Percentiles rank a stretch among this genome's conserved stretches.
These are phyloP conservation scores for Theileria orientalis DNA, from an alignment of 169 alveolate genomes.

Conservation along the genomic window DNA sequence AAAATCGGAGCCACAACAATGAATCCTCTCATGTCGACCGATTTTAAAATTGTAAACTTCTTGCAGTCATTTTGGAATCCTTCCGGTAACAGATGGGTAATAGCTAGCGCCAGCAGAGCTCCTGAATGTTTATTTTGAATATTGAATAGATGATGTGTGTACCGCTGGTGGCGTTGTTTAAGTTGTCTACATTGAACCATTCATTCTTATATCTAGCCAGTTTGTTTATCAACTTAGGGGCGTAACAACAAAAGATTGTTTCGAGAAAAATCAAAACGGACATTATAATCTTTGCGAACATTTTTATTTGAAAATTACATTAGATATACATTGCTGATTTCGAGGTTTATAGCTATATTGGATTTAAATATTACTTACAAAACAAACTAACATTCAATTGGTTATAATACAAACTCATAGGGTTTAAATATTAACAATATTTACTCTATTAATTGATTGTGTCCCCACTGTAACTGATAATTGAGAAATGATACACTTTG, in stretches of 20 bases:
- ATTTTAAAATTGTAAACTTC: not conserved
- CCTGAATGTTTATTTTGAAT: conserved; percentile 23
- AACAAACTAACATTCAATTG: too few species aligned
- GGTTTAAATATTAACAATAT: too few species aligned
- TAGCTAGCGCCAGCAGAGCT: conserved; percentile 57
- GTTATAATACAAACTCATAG: too few species aligned
- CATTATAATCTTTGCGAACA: conserved; percentile 35
- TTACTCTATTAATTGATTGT: too few species aligned
- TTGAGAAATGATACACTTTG: too few species aligned
- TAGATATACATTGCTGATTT: not conserved
- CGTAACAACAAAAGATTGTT: conserved; percentile 50
- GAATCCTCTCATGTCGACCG: conserved; percentile 54
- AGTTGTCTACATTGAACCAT: conserved; percentile 46
- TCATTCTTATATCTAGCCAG: conserved; percentile 21
- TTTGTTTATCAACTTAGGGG: conserved; percentile 46
- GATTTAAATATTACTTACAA: too few species aligned
- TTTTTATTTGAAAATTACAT: not conserved
- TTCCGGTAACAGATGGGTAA: conserved; percentile 64
- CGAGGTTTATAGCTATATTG: not conserved
- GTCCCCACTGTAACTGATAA: too few species aligned
- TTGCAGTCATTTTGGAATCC: conserved; percentile 35
- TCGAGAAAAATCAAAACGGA: conserved; percentile 52
- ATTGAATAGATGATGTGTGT: not conserved
- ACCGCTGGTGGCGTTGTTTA: conserved; percentile 68
- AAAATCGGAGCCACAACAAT: conserved; percentile 53